Base-by-base conservation (phyloP, 176 grass and related monocot species). In the Aegilops tauschii region DNA sequence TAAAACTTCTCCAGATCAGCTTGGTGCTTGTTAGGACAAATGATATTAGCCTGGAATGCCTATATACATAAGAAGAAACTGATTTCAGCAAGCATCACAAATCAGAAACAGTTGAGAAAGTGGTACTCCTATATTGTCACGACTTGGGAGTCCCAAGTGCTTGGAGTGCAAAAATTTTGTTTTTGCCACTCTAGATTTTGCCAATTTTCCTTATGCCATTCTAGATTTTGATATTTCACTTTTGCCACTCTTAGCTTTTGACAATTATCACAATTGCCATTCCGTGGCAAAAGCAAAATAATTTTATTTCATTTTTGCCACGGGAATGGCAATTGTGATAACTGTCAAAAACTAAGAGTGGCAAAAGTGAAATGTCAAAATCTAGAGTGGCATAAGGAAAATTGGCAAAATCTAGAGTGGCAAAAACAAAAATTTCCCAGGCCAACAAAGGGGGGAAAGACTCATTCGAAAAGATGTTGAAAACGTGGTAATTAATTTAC, bases 21-120 rank as follows among this genome's bases (percentile, higher is more conserved):
- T 87, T 91, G 93, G 84, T 98, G 97, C 76, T 98, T 98, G 93
- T 98, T 98, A 78, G 97, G 97, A 87, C 93, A 96, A 85, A 96
- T 94, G 58, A 96, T 88, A 90, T 87, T 88, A 73, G 97, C 97
- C 87, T 91, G 86, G 94, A 96, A 94, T 39, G 93, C 97, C 97
- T 98, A 89, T 98, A 89, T 68, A 87, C 28, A 89, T 84, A 13
- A 84, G 21, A 90, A 91, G 67, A 87, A 80, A 89, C 35, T 74
- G 20, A 83, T 52, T 82, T 87, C 35, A 90, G 72, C 18, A 84
- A 93, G 25, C 29, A 90, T 61, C 47, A 79, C 37, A 59, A 77
- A 72, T 61, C 44, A 67, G 17, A 42, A 28, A 31, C 18, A 81
- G 39, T 52, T 63, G 13, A 74, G 35, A 58, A 77, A 30, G 7